Evolutionary conservation across 768 basidiomycete species (phyloP).

Genomic region (Mycena haematopus): DNA sequence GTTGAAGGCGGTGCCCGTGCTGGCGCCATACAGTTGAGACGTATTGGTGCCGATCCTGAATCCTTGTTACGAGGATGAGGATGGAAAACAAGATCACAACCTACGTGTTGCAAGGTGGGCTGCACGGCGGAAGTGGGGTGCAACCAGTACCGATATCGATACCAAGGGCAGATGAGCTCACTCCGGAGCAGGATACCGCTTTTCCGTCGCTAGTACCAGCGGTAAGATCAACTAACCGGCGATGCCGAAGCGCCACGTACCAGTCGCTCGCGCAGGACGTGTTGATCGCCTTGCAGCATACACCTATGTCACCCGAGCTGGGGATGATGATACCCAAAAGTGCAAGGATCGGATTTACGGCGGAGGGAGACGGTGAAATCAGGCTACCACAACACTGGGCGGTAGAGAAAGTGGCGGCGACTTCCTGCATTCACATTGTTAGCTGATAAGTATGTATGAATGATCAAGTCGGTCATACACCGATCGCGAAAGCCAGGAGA

Average conservation of each 20-base stretch:
- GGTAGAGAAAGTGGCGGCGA: no score
- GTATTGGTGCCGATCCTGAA: conserved; percentile 7
- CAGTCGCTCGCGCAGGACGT: conserved; percentile 12
- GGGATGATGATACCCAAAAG: conserved; percentile 12
- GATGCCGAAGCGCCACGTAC: background rate
- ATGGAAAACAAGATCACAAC: background rate
- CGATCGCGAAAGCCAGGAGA: no score
- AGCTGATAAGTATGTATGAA: no score
- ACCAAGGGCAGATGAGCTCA: background rate
- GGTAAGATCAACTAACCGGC: background rate
- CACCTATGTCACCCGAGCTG: conserved; percentile 7
- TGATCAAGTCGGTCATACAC: no score
- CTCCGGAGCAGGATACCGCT: conserved; percentile 4
- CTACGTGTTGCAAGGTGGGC: conserved; percentile 9
- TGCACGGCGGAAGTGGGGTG: conserved; percentile 9
- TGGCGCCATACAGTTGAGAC: conserved; percentile 2
- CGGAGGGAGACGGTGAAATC: background rate
- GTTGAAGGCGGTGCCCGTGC: conserved; percentile 8
- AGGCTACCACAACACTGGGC: no score
- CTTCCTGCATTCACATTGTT: no score
- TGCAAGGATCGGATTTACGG: conserved; percentile 10
- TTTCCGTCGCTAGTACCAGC: conserved; percentile 3
- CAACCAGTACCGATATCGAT: conserved; percentile 13
- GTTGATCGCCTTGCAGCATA: conserved; percentile 13
- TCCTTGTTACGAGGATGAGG: background rate